phyloP scores from a whole-genome alignment of 2,329 filamentous ascomycete genomes.

The Huntiella omanensis region DNA sequence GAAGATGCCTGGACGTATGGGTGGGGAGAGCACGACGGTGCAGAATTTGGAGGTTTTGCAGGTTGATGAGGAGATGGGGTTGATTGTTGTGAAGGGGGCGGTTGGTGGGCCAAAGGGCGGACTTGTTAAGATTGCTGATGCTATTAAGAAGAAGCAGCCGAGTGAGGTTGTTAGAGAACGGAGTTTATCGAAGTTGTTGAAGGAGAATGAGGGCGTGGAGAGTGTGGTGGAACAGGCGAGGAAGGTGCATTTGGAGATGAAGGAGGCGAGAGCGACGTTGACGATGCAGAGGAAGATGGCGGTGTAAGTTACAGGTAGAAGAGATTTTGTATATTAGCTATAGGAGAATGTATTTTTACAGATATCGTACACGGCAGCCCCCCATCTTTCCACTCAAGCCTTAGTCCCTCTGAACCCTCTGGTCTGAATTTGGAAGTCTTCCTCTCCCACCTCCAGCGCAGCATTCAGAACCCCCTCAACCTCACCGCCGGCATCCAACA shows the following conservation, averaged over 20 bases:
- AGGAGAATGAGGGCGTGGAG: conserved; percentile 29
- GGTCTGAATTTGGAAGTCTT: conserved; percentile 21
- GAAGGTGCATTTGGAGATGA: conserved; percentile 32
- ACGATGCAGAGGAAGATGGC: neutral
- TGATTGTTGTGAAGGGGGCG: conserved; percentile 72
- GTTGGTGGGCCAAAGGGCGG: conserved; percentile 79
- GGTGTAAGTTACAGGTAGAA: neutral
- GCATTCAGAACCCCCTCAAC: conserved; percentile 35
- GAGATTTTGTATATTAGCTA: neutral
- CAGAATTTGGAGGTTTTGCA: conserved; percentile 83
- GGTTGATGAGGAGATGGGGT: conserved; percentile 70
- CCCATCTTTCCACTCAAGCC: neutral
- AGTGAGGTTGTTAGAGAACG: conserved; percentile 21
- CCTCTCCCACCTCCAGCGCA: conserved; percentile 19
- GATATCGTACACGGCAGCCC: neutral
- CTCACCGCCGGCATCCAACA: conserved; percentile 55
- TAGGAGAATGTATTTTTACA: neutral
- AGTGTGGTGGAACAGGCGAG: conserved; percentile 29
- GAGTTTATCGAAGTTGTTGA: conserved; percentile 12
- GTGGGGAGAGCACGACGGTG: conserved; percentile 67
- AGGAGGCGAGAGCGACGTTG: conserved; percentile 24
- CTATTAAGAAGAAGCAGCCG: conserved; percentile 61
- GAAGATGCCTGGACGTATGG: conserved; percentile 96
- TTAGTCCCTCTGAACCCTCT: conserved; percentile 34
- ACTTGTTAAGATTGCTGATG: conserved; percentile 71